phyloP scores from a whole-genome alignment of 306 rosid genomes.

The Rubus parviflorus region DNA sequence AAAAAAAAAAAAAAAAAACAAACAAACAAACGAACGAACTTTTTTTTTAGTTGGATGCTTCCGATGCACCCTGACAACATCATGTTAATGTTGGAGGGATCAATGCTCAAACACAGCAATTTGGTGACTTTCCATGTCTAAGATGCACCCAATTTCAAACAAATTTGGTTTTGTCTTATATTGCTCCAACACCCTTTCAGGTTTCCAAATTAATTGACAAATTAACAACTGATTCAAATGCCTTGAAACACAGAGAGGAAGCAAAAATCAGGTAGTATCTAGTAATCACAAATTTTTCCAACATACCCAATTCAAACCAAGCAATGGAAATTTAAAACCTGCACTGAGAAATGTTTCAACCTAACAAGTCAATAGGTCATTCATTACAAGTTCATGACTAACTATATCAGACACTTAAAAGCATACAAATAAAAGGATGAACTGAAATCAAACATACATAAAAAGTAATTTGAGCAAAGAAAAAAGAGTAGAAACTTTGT shows the following conservation, averaged over 20 bases:
- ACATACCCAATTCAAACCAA: neutral
- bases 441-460: conserved; percentile 4
- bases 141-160: neutral
- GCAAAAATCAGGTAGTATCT: neutral
- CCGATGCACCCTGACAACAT: neutral
- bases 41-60: neutral
- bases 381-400: neutral
- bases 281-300: too few species aligned
- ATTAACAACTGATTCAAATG: neutral
- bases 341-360: neutral
- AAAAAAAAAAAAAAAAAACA: too few species aligned
- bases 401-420: neutral
- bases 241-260: neutral
- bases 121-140: neutral
- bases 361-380: neutral
- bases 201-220: conserved; percentile 5
- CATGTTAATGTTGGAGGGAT: neutral
- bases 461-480: neutral
- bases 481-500: conserved; percentile 19
- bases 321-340: neutral
- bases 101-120: neutral
- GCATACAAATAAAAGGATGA: conserved; percentile 7
- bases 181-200: neutral
- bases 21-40: too few species aligned
- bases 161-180: neutral